phyloP scores from a whole-genome alignment of 805 yeast species.

The Ogataea methanolica region DNA sequence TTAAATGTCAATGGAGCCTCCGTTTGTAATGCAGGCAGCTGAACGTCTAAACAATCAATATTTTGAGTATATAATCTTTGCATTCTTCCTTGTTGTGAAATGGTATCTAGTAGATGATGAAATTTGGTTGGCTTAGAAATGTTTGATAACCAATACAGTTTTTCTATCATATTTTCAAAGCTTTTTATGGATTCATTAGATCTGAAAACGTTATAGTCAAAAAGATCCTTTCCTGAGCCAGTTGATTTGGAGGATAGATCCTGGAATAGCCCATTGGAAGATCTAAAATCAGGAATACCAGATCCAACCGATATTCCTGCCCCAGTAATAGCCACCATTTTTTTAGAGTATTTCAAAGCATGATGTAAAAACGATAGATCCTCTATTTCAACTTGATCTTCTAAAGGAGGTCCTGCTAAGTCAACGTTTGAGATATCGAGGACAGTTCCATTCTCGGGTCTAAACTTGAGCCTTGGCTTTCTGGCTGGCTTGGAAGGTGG shows the following conservation, averaged over 20 bases:
- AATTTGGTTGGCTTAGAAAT: slow-evolving; percentile 68
- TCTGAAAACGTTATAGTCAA: slow-evolving; percentile 75
- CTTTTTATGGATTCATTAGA: slow-evolving; percentile 52
- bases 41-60: slow-evolving; percentile 74
- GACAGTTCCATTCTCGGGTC: slow-evolving; percentile 44
- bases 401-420: slow-evolving; percentile 19
- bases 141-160: slow-evolving; percentile 50
- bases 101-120: slow-evolving; percentile 56
- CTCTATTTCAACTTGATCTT: slow-evolving; percentile 32
- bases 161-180: slow-evolving; percentile 72
- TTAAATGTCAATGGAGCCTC: slow-evolving; percentile 40
- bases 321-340: slow-evolving; percentile 68
- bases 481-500: slow-evolving; percentile 20
- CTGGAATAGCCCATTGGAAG: slow-evolving; percentile 71
- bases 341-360: slow-evolving; percentile 50
- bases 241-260: slow-evolving; percentile 38
- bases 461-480: slow-evolving; percentile 41
- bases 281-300: slow-evolving; percentile 78
- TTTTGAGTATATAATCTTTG: slow-evolving; percentile 82
- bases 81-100: slow-evolving; percentile 61
- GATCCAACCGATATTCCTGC: slow-evolving; percentile 91
- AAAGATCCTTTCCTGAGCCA: slow-evolving; percentile 53
- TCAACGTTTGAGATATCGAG: slow-evolving; percentile 33
- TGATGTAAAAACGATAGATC: slow-evolving; percentile 48
- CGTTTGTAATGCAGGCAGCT: slow-evolving; percentile 46